phyloP scores from a whole-genome alignment of 805 yeast species.

The Nakazawaea peltata region DNA sequence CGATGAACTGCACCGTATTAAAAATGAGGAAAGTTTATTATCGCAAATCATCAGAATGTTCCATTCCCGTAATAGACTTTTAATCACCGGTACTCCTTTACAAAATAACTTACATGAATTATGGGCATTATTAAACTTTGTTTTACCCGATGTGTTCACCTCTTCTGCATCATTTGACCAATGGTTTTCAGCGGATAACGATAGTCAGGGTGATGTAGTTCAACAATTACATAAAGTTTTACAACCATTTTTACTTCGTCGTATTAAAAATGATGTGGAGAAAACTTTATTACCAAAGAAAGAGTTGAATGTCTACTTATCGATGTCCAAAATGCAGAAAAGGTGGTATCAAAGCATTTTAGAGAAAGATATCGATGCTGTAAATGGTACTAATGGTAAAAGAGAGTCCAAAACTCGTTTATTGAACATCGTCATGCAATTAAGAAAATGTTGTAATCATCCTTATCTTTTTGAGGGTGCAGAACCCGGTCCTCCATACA shows the following conservation, averaged over 20 bases:
- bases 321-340: slow-evolving; percentile 74
- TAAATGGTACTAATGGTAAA: slow-evolving; percentile 72
- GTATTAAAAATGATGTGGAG: slow-evolving; percentile 78
- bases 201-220: slow-evolving; percentile 47
- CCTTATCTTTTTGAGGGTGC: slow-evolving; percentile 84
- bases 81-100: slow-evolving; percentile 78
- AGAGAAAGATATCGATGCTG: slow-evolving; percentile 79
- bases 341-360: slow-evolving; percentile 70
- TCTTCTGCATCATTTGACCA: slow-evolving; percentile 67
- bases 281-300: slow-evolving; percentile 68
- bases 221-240: slow-evolving; percentile 69
- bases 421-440: slow-evolving; percentile 76
- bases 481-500: slow-evolving; percentile 84
- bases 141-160: slow-evolving; percentile 71
- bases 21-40: slow-evolving; percentile 64
- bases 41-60: slow-evolving; percentile 72
- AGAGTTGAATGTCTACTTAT: slow-evolving; percentile 65
- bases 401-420: slow-evolving; percentile 70
- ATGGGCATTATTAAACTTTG: slow-evolving; percentile 74
- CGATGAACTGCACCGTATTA: slow-evolving; percentile 80
- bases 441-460: slow-evolving; percentile 79
- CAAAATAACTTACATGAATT: slow-evolving; percentile 75
- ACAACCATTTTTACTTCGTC: slow-evolving; percentile 66
- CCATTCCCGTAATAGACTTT: slow-evolving; percentile 58
- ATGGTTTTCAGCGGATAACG: slow-evolving; percentile 56